These are phyloP conservation scores for Stereocaulon alpinum DNA, from an alignment of 495 filamentous ascomycete genomes.

Conservation along the genomic window DNA sequence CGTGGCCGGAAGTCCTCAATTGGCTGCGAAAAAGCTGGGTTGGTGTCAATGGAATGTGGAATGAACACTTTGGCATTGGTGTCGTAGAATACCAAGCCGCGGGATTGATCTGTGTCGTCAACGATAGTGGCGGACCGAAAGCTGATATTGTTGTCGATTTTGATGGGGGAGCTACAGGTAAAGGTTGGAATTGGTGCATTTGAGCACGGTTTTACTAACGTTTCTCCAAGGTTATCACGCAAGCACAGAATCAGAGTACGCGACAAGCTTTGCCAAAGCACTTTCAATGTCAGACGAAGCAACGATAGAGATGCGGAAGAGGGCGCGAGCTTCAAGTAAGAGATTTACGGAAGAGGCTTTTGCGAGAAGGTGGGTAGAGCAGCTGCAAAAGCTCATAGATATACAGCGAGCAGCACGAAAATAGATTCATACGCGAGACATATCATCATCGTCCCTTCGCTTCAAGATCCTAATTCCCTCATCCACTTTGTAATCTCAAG, in stretches of 20 bases:
- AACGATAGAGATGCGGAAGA: conserved; percentile 55
- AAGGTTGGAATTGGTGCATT: neutral
- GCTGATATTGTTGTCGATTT: conserved; percentile 79
- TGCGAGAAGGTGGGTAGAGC: conserved; percentile 56
- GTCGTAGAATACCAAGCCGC: conserved; percentile 98
- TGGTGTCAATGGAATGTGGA: conserved; percentile 98
- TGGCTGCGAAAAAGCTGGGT: conserved; percentile 65
- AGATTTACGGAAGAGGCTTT: conserved; percentile 87
- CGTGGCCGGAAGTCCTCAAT: conserved; percentile 72
- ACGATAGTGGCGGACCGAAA: conserved; percentile 85
- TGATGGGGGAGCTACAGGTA: conserved; percentile 64
- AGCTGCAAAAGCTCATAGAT: conserved; percentile 60
- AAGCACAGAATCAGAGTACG: conserved; percentile 63
- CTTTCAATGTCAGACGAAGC: conserved; percentile 56
- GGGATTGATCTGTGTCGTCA: conserved; percentile 81
- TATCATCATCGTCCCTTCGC: neutral
- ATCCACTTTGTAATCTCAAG: neutral
- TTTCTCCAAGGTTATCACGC: conserved; percentile 65
- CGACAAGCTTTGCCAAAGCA: conserved; percentile 64
- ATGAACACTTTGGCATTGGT: conserved; percentile 97
- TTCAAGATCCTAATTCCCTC: neutral
- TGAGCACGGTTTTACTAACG: neutral
- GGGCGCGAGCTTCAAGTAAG: conserved; percentile 64
- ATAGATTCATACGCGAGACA: neutral
- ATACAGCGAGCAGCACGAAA: conserved; percentile 26